Evolutionary conservation across 2,329 filamentous ascomycete species (phyloP).

Genomic region (Verticillium dahliae): DNA sequence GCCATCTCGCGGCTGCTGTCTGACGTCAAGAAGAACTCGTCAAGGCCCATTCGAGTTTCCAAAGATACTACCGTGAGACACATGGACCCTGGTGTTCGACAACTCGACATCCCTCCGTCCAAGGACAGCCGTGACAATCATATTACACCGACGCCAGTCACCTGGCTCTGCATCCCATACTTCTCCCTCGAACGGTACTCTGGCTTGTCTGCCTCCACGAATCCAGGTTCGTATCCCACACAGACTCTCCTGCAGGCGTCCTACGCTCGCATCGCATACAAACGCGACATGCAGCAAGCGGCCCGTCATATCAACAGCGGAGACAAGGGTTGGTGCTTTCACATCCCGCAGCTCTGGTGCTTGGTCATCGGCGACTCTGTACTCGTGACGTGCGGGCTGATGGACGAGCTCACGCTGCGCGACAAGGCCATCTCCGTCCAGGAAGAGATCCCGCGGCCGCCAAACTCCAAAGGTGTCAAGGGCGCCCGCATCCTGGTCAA

Average conservation of each 20-base stretch:
- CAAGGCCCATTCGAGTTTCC: slow-evolving; percentile 29
- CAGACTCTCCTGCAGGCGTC: slow-evolving; percentile 36
- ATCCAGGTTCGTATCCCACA: slow-evolving; percentile 28
- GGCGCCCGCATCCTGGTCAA: slow-evolving; percentile 22
- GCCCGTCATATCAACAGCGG: slow-evolving; percentile 30
- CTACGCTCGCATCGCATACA: slow-evolving; percentile 28
- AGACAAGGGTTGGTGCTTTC: slow-evolving; percentile 32
- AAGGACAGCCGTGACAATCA: slow-evolving; percentile 1
- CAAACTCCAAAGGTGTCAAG: slow-evolving; percentile 4
- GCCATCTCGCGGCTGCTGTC: slow-evolving; percentile 28
- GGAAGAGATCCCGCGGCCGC: slow-evolving; percentile 11
- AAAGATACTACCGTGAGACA: slow-evolving; percentile 31
- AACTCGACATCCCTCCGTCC: slow-evolving; percentile 22
- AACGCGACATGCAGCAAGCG: slow-evolving; percentile 39
- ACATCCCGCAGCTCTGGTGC: slow-evolving; percentile 42
- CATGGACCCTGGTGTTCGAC: slow-evolving; percentile 32
- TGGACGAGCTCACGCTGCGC: slow-evolving; percentile 24
- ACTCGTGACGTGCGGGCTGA: slow-evolving; percentile 34
- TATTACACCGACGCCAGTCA: slow-evolving; percentile 14
- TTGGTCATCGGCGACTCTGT: slow-evolving; percentile 34
- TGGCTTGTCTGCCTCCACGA: slow-evolving; percentile 24
- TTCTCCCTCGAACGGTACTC: slow-evolving; percentile 38
- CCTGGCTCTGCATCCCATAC: slow-evolving; percentile 41
- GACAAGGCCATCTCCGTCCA: slow-evolving; percentile 19
- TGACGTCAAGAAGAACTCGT: slow-evolving; percentile 26